These are phyloP conservation scores for Pythium folliculosum DNA, from an alignment of 352 stramenopile species.

Conservation along the genomic window DNA sequence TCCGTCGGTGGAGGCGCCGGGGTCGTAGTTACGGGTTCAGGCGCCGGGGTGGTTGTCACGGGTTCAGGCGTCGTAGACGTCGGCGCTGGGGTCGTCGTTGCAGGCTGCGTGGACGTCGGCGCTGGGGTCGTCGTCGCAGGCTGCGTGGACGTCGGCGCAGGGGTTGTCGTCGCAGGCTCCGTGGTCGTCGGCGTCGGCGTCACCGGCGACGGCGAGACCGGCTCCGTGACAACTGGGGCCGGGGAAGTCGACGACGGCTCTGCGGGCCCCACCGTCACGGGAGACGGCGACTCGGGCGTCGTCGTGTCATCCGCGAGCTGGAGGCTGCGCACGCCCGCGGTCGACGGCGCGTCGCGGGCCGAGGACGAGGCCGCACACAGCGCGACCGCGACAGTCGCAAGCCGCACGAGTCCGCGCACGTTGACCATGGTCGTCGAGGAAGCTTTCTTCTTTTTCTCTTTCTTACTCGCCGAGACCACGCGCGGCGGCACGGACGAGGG, in stretches of 20 bases:
- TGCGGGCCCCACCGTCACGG: not conserved
- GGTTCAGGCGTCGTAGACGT: too few species aligned
- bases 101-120: too few species aligned
- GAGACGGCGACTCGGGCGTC: not conserved
- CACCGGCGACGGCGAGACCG: not conserved
- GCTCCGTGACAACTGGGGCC: too few species aligned
- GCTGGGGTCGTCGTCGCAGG: too few species aligned
- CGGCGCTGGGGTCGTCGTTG: too few species aligned
- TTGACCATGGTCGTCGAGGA: slow-evolving; percentile 15
- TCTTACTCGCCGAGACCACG: not conserved
- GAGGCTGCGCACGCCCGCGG: slow-evolving; percentile 1
- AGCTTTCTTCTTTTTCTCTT: slow-evolving; percentile 3
- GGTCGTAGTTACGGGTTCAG: too few species aligned
- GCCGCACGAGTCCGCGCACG: slow-evolving; percentile 8
- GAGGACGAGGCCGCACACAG: slow-evolving; percentile 9
- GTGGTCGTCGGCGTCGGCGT: too few species aligned
- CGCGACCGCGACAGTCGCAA: slow-evolving; percentile 13
- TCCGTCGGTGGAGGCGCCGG: too few species aligned
- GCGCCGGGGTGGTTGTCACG: too few species aligned
- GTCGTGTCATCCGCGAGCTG: slow-evolving; percentile 5
- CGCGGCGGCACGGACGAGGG: not conserved
- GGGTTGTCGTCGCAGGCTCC: too few species aligned
- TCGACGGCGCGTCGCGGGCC: not conserved
- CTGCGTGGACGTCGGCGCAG: too few species aligned
- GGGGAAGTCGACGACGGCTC: not conserved